phyloP scores from a whole-genome alignment of 768 basidiomycete species.

The Daedaleopsis sinensis region DNA sequence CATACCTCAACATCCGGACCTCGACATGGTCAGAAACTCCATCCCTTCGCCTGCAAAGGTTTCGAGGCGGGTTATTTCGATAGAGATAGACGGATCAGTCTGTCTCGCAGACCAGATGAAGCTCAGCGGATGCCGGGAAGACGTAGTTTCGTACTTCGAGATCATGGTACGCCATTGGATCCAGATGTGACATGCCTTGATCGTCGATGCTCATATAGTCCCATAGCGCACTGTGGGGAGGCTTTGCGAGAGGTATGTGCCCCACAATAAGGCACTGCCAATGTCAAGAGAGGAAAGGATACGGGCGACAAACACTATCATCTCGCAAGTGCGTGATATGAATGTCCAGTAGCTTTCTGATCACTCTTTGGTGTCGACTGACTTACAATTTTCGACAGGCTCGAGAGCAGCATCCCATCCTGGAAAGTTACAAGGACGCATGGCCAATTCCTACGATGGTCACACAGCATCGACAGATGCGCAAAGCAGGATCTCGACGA shows the following conservation, averaged over 20 bases:
- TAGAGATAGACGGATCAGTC: neutral
- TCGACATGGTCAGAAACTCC: neutral
- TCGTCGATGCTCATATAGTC: neutral
- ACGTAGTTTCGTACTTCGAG: neutral
- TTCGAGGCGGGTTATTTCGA: neutral
- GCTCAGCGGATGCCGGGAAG: neutral
- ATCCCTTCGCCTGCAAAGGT: neutral
- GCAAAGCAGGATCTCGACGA: neutral
- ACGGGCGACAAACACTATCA: neutral
- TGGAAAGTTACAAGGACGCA: neutral
- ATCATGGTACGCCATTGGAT: neutral
- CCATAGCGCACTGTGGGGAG: conserved; percentile 1
- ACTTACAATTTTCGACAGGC: neutral
- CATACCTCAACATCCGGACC: neutral
- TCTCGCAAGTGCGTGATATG: neutral
- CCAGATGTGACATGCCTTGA: neutral
- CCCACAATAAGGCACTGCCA: neutral
- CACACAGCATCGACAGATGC: conserved; percentile 6
- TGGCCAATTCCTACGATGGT: conserved; percentile 9
- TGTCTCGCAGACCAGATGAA: conserved; percentile 22
- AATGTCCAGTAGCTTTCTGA: neutral
- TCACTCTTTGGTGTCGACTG: neutral
- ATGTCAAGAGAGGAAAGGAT: too few species aligned
- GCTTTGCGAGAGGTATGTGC: conserved; percentile 7
- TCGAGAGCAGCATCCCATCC: neutral